Base-by-base conservation (phyloP, 768 basidiomycete species). In the Dioszegia aurantiaca region DNA sequence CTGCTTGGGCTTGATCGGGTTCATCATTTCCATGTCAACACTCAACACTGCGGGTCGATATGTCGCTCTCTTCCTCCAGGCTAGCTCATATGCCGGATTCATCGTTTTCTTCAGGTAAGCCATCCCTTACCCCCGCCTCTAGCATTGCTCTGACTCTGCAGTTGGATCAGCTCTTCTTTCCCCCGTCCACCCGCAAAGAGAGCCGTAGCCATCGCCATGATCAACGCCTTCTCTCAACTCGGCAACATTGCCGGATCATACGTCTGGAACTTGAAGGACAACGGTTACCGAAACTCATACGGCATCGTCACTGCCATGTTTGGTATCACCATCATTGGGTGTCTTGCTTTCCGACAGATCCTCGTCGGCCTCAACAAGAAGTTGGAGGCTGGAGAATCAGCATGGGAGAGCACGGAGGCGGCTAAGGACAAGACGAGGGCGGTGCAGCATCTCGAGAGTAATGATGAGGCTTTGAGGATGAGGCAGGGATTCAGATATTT, bases 241-340 rank as follows among this genome's bases (percentile, higher is more conserved):
- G 91, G 91, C 0, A 93, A 93, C 77, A 81, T 94, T 40, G 78
- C 85, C 41, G 90, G 90, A 61, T 86, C 89, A 80, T 92, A 80
- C 78, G 84, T 82, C 26, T 64, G 55, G 70, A 56, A 54, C 37
- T 52, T 68, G 2, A 64, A 46, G 11, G 61, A 52, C 8, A 61
- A 67, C 58, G 66, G 66, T 12, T 70, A 67, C 63, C 51, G 71
- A 63, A 59, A 61, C 41, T 87, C 87, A 1, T 92, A 85, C 76
- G 82, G 80, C 23, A 86, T 92, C 58, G 88, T 86, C 77, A 85
- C 87, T 42, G 78, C 82, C 52, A 80, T 82, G 59, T 83, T 79
- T 62, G 80, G 79, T 4, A 54, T 81, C 28, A 77, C 81, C 40
- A 82, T 76, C 51, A 37, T 84, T 31, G 62, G 82, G 26, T 80